Evolutionary conservation across 1,284 basidiomycete genomes (phyloP), one percentile per base, ranked within the genome.

Genomic region (Tremellales sp.): DNA sequence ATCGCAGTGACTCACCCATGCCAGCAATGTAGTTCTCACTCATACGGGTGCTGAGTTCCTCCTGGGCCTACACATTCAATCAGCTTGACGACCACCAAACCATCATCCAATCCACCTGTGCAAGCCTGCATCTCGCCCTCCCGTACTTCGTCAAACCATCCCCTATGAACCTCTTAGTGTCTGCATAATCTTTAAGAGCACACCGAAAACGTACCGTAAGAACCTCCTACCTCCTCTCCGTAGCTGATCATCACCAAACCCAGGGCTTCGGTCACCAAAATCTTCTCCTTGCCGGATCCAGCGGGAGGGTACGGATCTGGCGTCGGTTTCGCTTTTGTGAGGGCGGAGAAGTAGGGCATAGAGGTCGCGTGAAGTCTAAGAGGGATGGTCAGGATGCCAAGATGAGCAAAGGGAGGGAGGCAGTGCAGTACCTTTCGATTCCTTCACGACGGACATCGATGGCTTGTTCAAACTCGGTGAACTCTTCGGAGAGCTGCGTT

Each of bases 181-280:
- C 16, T 46, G 16, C 5, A 38, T 21, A 8, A 18, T 36, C 8
- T 18, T 6, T 48, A 36, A 18, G 19, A 42, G 25, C 21, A 40
- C 19, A 35, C 33, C 16, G 18, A 42, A 28, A 18, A 47, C 42
- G 71, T 27, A 60, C 66, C 79, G 46, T 83, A 86, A 1, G 78
- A 75, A 83, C 56, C 87, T 78, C 16, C 81, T 58, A 86, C 84
- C 60, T 88, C 82, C 58, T 88, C 85, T 10, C 89, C 88, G 61
- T 89, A 85, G 25, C 79, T 77, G 48, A 88, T 84, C 88, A 92
- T 89, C 34, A 87, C 85, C 42, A 87, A 77, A 2, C 89, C 89
- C 5, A 92, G 75, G 21, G 82, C 80, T 59, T 91, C 88, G 24
- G 87, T 75, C 0, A 84, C 80, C 19, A 86, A 71, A 22, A 72